phyloP scores from a whole-genome alignment of 2,329 filamentous ascomycete species.

The Apiospora kogelbergensis region DNA sequence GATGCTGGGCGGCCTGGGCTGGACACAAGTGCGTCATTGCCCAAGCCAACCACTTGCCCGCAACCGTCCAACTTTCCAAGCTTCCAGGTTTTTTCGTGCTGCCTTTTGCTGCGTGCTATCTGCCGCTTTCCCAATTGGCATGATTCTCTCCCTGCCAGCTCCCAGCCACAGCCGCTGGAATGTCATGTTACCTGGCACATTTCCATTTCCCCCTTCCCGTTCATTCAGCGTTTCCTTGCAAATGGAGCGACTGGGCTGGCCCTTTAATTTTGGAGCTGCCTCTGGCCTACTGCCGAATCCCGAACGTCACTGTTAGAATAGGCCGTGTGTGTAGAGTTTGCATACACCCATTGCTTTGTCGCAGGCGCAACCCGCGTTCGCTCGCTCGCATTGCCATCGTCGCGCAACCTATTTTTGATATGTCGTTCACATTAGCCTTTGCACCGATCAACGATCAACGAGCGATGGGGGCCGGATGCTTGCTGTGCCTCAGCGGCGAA shows the following conservation, averaged over 20 bases:
- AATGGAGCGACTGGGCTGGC: not conserved
- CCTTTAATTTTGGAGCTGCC: not conserved
- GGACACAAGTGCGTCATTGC: slow-evolving; percentile 1
- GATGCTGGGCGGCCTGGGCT: not conserved
- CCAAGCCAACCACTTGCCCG: not conserved
- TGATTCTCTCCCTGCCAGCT: not conserved
- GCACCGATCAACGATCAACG: not conserved
- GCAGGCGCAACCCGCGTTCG: not conserved
- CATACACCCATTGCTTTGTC: not conserved
- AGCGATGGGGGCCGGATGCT: not conserved
- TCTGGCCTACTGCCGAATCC: not conserved
- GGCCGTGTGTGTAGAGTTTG: too few species aligned
- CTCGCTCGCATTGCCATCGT: too few species aligned
- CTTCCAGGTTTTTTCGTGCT: slow-evolving; percentile 1
- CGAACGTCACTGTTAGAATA: not conserved
- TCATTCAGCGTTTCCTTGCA: not conserved
- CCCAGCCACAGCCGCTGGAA: not conserved
- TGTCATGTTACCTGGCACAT: not conserved
- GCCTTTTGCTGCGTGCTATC: not conserved
- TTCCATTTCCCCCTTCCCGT: not conserved
- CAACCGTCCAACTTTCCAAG: not conserved
- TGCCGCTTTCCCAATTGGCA: slow-evolving; percentile 3
- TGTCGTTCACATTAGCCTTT: not conserved
- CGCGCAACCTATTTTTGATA: too few species aligned
- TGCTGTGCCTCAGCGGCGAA: not conserved